Conservation (phyloP, 805 yeast genomes). For the Lachancea dasiensis region DNA sequence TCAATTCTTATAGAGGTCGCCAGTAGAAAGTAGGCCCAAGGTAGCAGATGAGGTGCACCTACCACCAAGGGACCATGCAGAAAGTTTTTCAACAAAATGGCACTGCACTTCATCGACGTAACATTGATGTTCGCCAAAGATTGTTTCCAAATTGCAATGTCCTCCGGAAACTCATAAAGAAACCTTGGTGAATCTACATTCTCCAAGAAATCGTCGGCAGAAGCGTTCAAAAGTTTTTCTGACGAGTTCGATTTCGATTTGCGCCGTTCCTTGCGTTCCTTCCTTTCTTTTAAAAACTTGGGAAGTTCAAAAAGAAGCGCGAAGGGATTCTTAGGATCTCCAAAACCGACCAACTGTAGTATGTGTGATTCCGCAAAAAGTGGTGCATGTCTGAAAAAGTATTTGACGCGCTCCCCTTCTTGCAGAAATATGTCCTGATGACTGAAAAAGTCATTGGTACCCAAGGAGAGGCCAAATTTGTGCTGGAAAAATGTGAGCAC, state of each 20-base stretch:
- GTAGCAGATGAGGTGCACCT: slow-evolving; percentile 65
- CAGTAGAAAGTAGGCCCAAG: slow-evolving; percentile 69
- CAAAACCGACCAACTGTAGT: slow-evolving; percentile 70
- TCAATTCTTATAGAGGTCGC: slow-evolving; percentile 54
- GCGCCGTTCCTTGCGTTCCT: slow-evolving; percentile 64
- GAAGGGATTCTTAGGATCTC: slow-evolving; percentile 69
- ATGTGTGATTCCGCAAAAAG: slow-evolving; percentile 72
- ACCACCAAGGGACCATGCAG: slow-evolving; percentile 61
- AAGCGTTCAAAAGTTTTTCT: slow-evolving; percentile 9
- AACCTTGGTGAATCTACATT: slow-evolving; percentile 26
- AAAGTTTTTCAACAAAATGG: slow-evolving; percentile 61
- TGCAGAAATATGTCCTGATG: slow-evolving; percentile 36
- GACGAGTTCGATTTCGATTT: slow-evolving; percentile 19
- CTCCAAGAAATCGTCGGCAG: slow-evolving; percentile 16
- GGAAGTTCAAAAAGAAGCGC: slow-evolving; percentile 69
- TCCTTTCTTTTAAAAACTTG: slow-evolving; percentile 63
- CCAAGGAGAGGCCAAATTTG: slow-evolving; percentile 57
- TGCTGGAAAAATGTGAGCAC: slow-evolving; percentile 60
- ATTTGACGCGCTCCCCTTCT: slow-evolving; percentile 39
- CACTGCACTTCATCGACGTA: slow-evolving; percentile 62
- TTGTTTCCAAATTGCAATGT: slow-evolving; percentile 44
- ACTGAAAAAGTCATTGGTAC: slow-evolving; percentile 58
- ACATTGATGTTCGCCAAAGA: slow-evolving; percentile 51
- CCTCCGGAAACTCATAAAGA: slow-evolving; percentile 21
- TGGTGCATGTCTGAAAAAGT: slow-evolving; percentile 73